Conservation (phyloP, 306 rosid genomes). For the Prunus campanulata region DNA sequence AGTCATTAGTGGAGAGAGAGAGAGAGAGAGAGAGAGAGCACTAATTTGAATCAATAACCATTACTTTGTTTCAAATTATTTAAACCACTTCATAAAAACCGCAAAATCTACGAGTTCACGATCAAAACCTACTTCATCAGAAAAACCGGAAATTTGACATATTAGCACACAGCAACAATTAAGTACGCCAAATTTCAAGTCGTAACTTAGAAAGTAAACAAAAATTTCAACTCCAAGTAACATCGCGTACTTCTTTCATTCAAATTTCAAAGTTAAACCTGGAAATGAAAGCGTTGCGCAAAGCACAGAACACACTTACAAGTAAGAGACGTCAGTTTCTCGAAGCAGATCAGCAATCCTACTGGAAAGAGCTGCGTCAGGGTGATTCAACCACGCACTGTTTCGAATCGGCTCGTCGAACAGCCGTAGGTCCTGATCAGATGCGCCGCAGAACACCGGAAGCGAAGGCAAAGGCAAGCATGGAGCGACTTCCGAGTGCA, state of each 20-base stretch:
- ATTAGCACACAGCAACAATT: background rate
- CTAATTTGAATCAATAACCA: background rate
- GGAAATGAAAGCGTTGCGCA: background rate
- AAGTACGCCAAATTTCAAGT: background rate
- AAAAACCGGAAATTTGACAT: background rate
- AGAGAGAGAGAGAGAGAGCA: background rate
- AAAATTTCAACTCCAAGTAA: constrained; percentile 11
- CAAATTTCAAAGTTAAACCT: constrained; percentile 20
- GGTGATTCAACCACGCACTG: constrained; percentile 36
- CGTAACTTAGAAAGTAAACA: background rate
- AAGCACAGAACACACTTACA: constrained; percentile 45
- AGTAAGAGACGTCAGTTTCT: constrained; percentile 80
- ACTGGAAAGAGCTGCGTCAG: constrained; percentile 55
- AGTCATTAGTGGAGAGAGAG: background rate
- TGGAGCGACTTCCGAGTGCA: constrained; percentile 87
- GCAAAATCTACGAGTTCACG: background rate
- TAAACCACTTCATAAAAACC: background rate
- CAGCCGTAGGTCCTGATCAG: constrained; percentile 64
- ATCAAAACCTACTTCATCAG: background rate
- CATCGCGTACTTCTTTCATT: constrained; percentile 15
- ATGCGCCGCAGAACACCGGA: constrained; percentile 84
- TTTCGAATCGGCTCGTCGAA: constrained; percentile 46
- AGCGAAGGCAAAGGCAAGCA: constrained; percentile 91
- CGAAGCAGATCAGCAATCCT: constrained; percentile 87
- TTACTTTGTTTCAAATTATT: background rate